phyloP scores from a whole-genome alignment of 495 filamentous ascomycete species.

The Hypomontagnella submonticulosa region DNA sequence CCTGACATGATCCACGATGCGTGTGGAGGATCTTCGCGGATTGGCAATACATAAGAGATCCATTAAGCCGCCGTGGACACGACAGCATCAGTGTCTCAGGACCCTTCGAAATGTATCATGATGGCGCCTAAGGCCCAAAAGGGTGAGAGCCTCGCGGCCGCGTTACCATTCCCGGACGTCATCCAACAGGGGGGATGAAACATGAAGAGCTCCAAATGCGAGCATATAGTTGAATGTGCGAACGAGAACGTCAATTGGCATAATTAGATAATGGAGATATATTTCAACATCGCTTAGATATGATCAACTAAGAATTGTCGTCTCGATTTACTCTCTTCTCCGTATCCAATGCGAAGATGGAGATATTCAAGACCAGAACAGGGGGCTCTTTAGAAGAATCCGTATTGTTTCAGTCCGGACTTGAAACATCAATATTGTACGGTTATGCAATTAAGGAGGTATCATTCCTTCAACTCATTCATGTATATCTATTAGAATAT shows the following conservation, averaged over 20 bases:
- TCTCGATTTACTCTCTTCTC: no score
- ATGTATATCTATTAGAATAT: no score
- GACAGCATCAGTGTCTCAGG: slow-evolving; percentile 39
- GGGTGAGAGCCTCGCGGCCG: slow-evolving; percentile 5
- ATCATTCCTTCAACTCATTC: neutral
- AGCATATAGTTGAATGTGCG: neutral
- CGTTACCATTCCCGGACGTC: slow-evolving; percentile 24
- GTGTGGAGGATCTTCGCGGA: slow-evolving; percentile 30
- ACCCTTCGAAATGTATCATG: slow-evolving; percentile 30
- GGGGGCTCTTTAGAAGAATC: slow-evolving; percentile 2
- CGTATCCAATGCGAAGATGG: no score
- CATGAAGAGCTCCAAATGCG: slow-evolving; percentile 4
- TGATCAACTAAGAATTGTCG: no score
- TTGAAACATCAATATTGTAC: slow-evolving; percentile 20
- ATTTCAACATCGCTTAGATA: no score
- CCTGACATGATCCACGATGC: slow-evolving; percentile 30
- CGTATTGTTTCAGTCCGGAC: slow-evolving; percentile 25
- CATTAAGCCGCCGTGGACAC: slow-evolving; percentile 20
- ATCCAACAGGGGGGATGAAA: slow-evolving; percentile 30
- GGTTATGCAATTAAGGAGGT: slow-evolving; percentile 17
- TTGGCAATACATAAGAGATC: slow-evolving; percentile 29
- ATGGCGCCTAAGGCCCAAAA: slow-evolving; percentile 19
- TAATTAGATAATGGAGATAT: no score
- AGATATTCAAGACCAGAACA: slow-evolving; percentile 7
- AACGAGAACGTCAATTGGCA: no score